Percentiles rank a stretch among this genome's conserved stretches.
Conservation (phyloP, 2,329 filamentous ascomycete species). For the Exophiala xenobiotica region DNA sequence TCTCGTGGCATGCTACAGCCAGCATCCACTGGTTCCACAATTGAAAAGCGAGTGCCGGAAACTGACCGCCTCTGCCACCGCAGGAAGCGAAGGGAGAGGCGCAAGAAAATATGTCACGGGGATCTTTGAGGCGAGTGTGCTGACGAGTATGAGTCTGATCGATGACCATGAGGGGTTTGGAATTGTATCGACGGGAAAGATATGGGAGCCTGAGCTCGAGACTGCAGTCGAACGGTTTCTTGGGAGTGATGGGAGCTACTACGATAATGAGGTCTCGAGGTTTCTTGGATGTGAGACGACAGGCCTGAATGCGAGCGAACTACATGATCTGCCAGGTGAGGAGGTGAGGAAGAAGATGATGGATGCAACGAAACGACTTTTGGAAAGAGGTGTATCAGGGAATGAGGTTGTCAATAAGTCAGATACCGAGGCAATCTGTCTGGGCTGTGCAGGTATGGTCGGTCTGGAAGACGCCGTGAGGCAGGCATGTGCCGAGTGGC, state of each 20-base stretch:
- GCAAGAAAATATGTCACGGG: conserved; percentile 63
- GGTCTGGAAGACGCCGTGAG: conserved; percentile 77
- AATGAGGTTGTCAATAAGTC: neutral
- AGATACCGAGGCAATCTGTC: conserved; percentile 63
- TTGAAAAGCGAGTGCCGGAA: conserved; percentile 51
- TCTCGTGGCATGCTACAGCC: conserved; percentile 84
- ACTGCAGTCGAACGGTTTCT: conserved; percentile 66
- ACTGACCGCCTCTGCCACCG: conserved; percentile 10
- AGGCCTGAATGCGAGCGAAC: conserved; percentile 73
- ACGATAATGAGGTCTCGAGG: conserved; percentile 37
- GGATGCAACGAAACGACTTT: conserved; percentile 66
- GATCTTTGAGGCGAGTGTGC: conserved; percentile 83
- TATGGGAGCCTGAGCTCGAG: conserved; percentile 74
- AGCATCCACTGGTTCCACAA: conserved; percentile 70
- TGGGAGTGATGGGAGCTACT: conserved; percentile 38
- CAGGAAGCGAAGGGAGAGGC: conserved; percentile 11
- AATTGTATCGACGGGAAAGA: conserved; percentile 82
- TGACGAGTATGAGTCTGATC: conserved; percentile 59
- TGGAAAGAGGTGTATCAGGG: conserved; percentile 41
- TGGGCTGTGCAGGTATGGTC: conserved; percentile 91
- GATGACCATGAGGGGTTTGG: conserved; percentile 60
- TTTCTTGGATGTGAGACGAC: conserved; percentile 84
- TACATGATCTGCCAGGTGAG: conserved; percentile 67
- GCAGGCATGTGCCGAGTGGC: conserved; percentile 62
- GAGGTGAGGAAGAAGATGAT: conserved; percentile 66